phyloP scores from a whole-genome alignment of 352 stramenopile genomes.

The Globisporangium recalcitrans region DNA sequence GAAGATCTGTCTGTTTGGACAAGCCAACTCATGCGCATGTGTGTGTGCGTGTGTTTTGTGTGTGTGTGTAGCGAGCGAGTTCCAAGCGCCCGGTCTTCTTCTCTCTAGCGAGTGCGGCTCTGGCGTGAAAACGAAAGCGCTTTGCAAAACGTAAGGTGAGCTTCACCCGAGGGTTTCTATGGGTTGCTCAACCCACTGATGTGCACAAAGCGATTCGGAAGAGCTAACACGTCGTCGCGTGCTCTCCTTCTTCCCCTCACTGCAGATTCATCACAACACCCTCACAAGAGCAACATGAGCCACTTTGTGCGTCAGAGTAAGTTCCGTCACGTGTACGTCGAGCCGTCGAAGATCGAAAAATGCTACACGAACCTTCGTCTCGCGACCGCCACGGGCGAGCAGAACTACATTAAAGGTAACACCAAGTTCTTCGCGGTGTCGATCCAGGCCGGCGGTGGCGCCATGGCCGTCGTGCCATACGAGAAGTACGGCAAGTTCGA shows the following conservation, averaged over 20 bases:
- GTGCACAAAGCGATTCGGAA: neutral
- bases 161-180: neutral
- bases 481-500: slow-evolving; percentile 94
- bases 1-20: slow-evolving; percentile 1
- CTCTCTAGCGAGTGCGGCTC: slow-evolving; percentile 9
- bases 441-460: slow-evolving; percentile 83
- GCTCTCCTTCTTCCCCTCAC: neutral
- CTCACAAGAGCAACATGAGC: slow-evolving; percentile 63
- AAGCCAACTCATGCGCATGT: neutral
- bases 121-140: slow-evolving; percentile 6
- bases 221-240: neutral
- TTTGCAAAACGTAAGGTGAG: slow-evolving; percentile 5
- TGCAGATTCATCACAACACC: slow-evolving; percentile 1
- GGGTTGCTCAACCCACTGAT: neutral
- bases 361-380: slow-evolving; percentile 91
- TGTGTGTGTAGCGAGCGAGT: slow-evolving; percentile 1
- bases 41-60: neutral
- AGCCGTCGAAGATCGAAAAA: slow-evolving; percentile 93
- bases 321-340: slow-evolving; percentile 98
- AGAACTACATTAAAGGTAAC: slow-evolving; percentile 99
- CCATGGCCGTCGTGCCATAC: slow-evolving; percentile 93
- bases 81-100: slow-evolving; percentile 9
- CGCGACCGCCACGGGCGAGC: slow-evolving; percentile 96
- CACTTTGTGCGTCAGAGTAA: slow-evolving; percentile 96
- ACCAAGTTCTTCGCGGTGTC: slow-evolving; percentile 99